Percentiles rank a stretch among this genome's conserved stretches.
These are phyloP conservation scores for Nicotiana rustica DNA, from an alignment of 305 asterid genomes.

Conservation along the genomic window DNA sequence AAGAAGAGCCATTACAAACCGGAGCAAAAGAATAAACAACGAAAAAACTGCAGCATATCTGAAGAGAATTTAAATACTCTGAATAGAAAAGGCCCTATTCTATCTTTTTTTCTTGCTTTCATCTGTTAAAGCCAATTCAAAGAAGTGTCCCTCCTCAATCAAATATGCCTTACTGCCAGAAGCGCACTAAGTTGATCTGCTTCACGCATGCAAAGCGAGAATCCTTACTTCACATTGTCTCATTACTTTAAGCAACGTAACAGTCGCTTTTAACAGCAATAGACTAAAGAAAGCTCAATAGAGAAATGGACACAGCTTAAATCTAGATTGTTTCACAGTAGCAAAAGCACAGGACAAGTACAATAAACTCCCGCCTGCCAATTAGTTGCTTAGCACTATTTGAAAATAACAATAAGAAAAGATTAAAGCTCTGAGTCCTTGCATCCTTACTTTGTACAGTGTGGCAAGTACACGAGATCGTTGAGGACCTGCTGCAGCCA, in stretches of 20 bases:
- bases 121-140: no score
- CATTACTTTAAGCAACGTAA: neutral
- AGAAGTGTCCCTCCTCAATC: no score
- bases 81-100: no score
- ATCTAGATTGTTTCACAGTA: neutral
- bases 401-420: conserved; percentile 16
- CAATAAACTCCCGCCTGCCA: neutral
- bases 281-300: neutral
- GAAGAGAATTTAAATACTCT: no score
- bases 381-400: conserved; percentile 24
- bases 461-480: conserved; percentile 97
- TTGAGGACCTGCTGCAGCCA: conserved; percentile 98
- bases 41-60: no score
- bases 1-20: no score
- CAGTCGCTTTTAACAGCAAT: neutral
- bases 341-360: neutral
- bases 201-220: no score
- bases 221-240: no score
- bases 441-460: conserved; percentile 71
- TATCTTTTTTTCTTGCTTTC: no score
- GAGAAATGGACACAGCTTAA: neutral
- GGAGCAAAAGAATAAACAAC: no score
- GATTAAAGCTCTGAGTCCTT: conserved; percentile 18
- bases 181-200: no score
- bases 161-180: no score